phyloP scores from a whole-genome alignment of 1,284 basidiomycete genomes.

The Trametes sp. region DNA sequence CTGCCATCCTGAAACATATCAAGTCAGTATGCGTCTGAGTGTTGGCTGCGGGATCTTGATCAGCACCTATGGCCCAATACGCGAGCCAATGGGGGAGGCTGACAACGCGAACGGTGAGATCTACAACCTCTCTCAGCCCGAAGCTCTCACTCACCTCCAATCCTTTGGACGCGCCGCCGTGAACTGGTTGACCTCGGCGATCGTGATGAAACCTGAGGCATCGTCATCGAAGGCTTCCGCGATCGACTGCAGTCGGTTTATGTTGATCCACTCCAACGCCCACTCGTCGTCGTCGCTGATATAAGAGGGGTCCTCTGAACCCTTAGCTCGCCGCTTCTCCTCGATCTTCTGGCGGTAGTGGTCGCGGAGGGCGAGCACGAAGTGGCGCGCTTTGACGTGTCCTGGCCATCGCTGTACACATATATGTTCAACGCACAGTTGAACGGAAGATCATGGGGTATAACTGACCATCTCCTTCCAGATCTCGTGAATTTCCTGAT shows the following conservation, averaged over 20 bases:
- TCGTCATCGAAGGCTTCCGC: slow-evolving; percentile 59
- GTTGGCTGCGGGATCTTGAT: too few species aligned
- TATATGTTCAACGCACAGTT: too few species aligned
- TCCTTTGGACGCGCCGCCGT: slow-evolving; percentile 32
- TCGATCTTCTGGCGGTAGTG: slow-evolving; percentile 40
- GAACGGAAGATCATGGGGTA: neutral
- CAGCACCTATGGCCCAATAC: slow-evolving; percentile 52
- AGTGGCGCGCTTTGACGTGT: slow-evolving; percentile 45
- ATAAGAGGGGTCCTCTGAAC: slow-evolving; percentile 32
- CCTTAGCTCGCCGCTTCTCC: slow-evolving; percentile 8
- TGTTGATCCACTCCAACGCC: slow-evolving; percentile 52
- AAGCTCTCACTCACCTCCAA: slow-evolving; percentile 38
- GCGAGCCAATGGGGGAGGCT: slow-evolving; percentile 55
- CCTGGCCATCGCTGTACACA: slow-evolving; percentile 47
- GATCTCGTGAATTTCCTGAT: slow-evolving; percentile 30
- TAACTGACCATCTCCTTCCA: slow-evolving; percentile 42
- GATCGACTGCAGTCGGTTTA: slow-evolving; percentile 50
- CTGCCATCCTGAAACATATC: slow-evolving; percentile 29
- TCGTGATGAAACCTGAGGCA: slow-evolving; percentile 53
- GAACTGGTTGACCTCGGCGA: slow-evolving; percentile 55
- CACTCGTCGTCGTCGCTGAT: slow-evolving; percentile 48
- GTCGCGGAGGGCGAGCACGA: slow-evolving; percentile 46
- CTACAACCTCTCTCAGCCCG: neutral
- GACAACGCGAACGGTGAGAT: neutral
- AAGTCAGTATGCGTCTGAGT: too few species aligned